Evolutionary conservation across 2,329 filamentous ascomycete species (phyloP).

Genomic region (Hymenoscyphus scutula): DNA sequence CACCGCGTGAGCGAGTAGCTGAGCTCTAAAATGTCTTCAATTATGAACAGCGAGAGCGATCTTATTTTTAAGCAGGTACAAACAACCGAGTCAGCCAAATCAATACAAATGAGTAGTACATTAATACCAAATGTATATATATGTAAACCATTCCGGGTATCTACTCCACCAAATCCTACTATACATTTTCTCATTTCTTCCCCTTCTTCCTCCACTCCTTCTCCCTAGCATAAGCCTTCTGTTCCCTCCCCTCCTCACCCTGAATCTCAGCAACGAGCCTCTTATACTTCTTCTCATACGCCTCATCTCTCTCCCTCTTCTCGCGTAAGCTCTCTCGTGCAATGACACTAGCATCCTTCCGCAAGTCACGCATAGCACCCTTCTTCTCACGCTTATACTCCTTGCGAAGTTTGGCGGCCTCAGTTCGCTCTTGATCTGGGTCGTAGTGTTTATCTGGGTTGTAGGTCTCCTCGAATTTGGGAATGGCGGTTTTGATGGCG

Average conservation of each 20-base stretch:
- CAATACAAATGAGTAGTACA: not conserved
- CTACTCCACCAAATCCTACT: not conserved
- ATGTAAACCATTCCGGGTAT: constrained; percentile 4
- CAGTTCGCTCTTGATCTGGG: constrained; percentile 83
- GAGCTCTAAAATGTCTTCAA: no score
- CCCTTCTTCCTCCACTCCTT: constrained; percentile 70
- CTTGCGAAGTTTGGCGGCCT: constrained; percentile 77
- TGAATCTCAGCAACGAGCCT: constrained; percentile 92
- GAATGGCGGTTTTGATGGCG: constrained; percentile 82
- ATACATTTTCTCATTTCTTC: constrained; percentile 42
- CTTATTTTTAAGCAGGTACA: no score
- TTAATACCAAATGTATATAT: not conserved
- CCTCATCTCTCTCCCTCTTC: constrained; percentile 90
- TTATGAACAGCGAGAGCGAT: no score
- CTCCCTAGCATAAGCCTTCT: constrained; percentile 87
- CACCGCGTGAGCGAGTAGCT: no score
- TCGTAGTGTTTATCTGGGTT: constrained; percentile 98
- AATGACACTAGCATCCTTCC: constrained; percentile 94
- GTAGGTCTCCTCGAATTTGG: constrained; percentile 95
- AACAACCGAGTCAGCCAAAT: no score
- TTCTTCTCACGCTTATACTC: constrained; percentile 96
- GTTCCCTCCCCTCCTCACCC: constrained; percentile 82
- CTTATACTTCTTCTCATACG: constrained; percentile 96
- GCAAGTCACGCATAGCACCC: constrained; percentile 87
- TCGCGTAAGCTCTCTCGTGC: constrained; percentile 83